A percentile compares a stretch with the other conserved stretches of the same genome.
phyloP scores from a whole-genome alignment of 805 yeast species.

The Pichia manshurica region DNA sequence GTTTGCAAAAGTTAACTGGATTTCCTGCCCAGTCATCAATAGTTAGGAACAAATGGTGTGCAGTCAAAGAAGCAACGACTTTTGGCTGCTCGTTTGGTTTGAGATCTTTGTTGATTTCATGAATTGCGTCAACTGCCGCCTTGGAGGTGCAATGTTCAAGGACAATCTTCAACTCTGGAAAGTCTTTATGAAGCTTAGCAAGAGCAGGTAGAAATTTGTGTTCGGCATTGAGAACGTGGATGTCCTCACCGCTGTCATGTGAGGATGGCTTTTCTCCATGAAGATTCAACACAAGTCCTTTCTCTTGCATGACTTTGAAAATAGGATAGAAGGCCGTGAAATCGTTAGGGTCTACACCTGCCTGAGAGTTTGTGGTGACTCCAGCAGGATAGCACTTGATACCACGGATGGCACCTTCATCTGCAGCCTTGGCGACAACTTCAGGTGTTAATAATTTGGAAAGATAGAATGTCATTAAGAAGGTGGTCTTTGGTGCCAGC shows the following conservation, averaged over 20 bases:
- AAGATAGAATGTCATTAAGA: conserved; percentile 85
- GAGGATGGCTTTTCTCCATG: conserved; percentile 93
- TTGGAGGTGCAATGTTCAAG: conserved; percentile 93
- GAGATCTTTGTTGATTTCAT: conserved; percentile 50
- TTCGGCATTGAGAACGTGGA: conserved; percentile 92
- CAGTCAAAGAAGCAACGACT: conserved; percentile 92
- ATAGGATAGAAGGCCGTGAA: conserved; percentile 84
- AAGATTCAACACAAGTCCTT: conserved; percentile 71
- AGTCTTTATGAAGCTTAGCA: conserved; percentile 65
- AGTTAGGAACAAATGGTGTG: conserved; percentile 85
- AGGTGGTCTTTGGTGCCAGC: conserved; percentile 77
- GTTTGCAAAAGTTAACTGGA: conserved; percentile 93
- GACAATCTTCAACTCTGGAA: conserved; percentile 81
- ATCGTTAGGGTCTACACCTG: conserved; percentile 91
- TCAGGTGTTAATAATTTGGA: conserved; percentile 80
- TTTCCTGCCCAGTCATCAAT: conserved; percentile 97
- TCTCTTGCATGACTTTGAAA: conserved; percentile 80
- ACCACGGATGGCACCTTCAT: conserved; percentile 65
- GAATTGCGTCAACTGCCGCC: conserved; percentile 77
- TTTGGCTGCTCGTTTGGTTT: conserved; percentile 33
- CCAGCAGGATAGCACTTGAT: conserved; percentile 98
- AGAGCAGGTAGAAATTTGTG: conserved; percentile 87
- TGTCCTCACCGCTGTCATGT: conserved; percentile 48
- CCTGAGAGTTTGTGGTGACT: conserved; percentile 92
- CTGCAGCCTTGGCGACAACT: conserved; percentile 72